phyloP scores from a whole-genome alignment of 176 grass and related monocot species.

The Bolboschoenus planiculmis region DNA sequence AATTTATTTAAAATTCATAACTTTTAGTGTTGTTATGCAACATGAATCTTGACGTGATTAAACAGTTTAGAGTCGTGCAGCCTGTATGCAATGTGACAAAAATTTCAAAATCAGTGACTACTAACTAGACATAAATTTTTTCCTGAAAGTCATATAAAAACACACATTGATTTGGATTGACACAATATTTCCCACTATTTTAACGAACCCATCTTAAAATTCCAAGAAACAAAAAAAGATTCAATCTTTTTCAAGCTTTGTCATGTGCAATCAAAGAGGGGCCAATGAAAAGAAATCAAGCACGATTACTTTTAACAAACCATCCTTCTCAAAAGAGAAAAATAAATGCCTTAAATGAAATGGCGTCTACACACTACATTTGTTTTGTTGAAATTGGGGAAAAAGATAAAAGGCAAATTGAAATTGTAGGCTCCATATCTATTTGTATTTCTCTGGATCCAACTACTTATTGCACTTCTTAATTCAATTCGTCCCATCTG shows the following conservation, averaged over 20 bases:
- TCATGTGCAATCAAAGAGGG: neutral
- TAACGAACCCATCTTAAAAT: neutral
- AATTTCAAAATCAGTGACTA: too few relatives aligned
- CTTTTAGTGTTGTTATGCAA: too few relatives aligned
- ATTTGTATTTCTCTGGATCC: neutral
- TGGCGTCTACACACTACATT: neutral
- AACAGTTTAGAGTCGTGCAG: too few relatives aligned
- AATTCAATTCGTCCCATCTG: neutral
- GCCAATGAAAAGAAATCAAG: neutral
- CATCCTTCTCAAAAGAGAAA: constrained; percentile 1
- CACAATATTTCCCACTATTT: neutral
- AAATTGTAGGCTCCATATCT: neutral
- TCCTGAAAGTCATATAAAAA: too few relatives aligned
- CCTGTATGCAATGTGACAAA: too few relatives aligned
- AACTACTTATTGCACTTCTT: neutral
- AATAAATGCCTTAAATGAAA: constrained; percentile 5
- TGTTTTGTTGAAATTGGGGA: neutral
- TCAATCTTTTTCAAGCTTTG: neutral
- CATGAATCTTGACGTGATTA: too few relatives aligned
- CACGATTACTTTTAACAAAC: constrained; percentile 3
- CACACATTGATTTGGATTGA: neutral
- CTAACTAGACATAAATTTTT: too few relatives aligned
- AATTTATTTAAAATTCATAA: too few relatives aligned
- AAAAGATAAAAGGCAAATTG: neutral
- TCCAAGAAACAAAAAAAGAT: neutral